These are phyloP conservation scores for Termitomyces sp. DNA, from an alignment of 768 basidiomycete genomes.

Conservation along the genomic window DNA sequence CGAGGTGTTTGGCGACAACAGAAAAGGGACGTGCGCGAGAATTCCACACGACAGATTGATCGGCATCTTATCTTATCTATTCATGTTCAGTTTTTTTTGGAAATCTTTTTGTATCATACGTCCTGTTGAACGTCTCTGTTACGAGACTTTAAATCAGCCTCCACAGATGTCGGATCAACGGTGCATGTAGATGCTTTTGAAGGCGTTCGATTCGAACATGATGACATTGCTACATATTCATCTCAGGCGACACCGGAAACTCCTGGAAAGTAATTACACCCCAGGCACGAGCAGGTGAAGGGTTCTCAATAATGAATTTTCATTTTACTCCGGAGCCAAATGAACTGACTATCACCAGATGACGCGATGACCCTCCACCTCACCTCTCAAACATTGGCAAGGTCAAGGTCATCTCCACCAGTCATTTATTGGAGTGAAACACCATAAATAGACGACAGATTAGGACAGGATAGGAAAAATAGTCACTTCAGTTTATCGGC, in stretches of 20 bases:
- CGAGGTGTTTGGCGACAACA: conserved; percentile 29
- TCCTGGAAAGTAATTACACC: neutral
- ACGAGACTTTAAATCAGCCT: neutral
- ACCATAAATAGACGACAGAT: too few species aligned
- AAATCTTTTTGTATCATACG: neutral
- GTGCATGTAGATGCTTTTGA: neutral
- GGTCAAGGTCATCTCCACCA: neutral
- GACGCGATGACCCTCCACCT: neutral
- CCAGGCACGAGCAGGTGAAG: neutral
- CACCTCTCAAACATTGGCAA: neutral
- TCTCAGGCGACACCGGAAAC: neutral
- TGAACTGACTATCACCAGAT: too few species aligned
- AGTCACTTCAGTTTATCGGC: too few species aligned
- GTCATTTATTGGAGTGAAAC: too few species aligned
- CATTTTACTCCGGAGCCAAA: neutral
- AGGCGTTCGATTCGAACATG: neutral
- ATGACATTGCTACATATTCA: neutral
- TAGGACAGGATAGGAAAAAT: too few species aligned
- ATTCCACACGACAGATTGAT: conserved; percentile 26
- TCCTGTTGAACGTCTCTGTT: too few species aligned
- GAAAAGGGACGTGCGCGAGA: conserved; percentile 32
- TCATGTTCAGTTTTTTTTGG: neutral
- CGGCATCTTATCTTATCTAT: conserved; percentile 36
- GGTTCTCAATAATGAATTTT: neutral
- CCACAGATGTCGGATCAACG: neutral